Evolutionary conservation across 805 yeast species (phyloP).

Genomic region (Starmerella stigmatis): DNA sequence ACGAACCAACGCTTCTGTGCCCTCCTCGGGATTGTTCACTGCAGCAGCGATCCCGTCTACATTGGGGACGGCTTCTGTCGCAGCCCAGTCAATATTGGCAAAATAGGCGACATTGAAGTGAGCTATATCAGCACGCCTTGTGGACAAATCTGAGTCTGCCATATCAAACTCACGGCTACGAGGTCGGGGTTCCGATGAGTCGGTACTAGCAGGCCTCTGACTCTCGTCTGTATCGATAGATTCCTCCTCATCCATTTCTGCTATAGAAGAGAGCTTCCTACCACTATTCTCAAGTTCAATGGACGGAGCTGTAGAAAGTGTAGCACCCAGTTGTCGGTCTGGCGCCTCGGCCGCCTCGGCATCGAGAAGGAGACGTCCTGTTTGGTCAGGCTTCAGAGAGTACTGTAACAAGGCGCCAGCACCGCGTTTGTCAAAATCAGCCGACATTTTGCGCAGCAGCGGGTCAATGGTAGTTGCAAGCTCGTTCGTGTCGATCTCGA

Average conservation of each 20-base stretch:
- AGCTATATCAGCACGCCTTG: slow-evolving; percentile 10
- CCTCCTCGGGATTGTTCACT: slow-evolving; percentile 18
- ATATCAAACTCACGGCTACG: neutral
- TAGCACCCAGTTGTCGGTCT: neutral
- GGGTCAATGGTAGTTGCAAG: slow-evolving; percentile 35
- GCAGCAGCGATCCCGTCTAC: slow-evolving; percentile 14
- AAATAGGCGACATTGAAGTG: slow-evolving; percentile 21
- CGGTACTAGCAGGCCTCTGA: too few species aligned
- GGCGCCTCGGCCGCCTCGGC: slow-evolving; percentile 40
- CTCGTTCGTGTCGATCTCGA: slow-evolving; percentile 30
- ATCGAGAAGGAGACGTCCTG: slow-evolving; percentile 55
- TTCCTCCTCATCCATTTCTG: slow-evolving; percentile 19
- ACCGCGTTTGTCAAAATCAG: slow-evolving; percentile 39
- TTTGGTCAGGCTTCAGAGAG: slow-evolving; percentile 38
- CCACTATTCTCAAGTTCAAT: too few species aligned
- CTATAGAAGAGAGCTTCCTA: slow-evolving; percentile 1
- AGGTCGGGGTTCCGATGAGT: too few species aligned
- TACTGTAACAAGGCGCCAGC: slow-evolving; percentile 39
- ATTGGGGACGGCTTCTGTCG: slow-evolving; percentile 16
- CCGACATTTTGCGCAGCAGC: slow-evolving; percentile 35
- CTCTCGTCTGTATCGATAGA: neutral
- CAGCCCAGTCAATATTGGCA: slow-evolving; percentile 23
- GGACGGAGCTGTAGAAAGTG: too few species aligned
- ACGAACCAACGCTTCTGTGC: slow-evolving; percentile 17
- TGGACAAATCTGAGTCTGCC: neutral